phyloP scores from a whole-genome alignment of 1,139 yeast genomes.

The Candida sp. region DNA sequence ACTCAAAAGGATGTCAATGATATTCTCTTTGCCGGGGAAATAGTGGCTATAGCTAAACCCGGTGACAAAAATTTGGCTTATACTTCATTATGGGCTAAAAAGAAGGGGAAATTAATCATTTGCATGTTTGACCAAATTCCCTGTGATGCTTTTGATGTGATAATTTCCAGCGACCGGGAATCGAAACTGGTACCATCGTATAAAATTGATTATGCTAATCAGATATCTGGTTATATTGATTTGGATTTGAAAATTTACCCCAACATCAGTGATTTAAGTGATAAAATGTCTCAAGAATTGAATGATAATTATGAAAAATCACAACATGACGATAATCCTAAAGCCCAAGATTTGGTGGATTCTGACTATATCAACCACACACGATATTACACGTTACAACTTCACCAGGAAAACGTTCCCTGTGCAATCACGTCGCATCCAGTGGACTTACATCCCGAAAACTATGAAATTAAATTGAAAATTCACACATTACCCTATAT shows the following conservation, averaged over 20 bases:
- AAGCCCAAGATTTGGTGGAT: slow-evolving; percentile 27
- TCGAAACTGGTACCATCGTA: slow-evolving; percentile 10
- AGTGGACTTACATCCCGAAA: slow-evolving; percentile 38
- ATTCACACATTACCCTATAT: slow-evolving; percentile 80
- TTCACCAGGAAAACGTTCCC: slow-evolving; percentile 49
- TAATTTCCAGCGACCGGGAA: slow-evolving; percentile 34
- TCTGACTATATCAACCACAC: slow-evolving; percentile 50
- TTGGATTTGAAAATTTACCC: neutral
- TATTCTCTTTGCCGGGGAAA: slow-evolving; percentile 51
- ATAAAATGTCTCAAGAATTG: slow-evolving; percentile 25
- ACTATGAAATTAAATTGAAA: slow-evolving; percentile 48
- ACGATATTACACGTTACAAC: slow-evolving; percentile 60
- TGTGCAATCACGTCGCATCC: slow-evolving; percentile 69
- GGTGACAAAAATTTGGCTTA: slow-evolving; percentile 56
- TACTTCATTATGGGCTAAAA: slow-evolving; percentile 89
- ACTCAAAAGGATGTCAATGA: slow-evolving; percentile 14
- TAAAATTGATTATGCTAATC: slow-evolving; percentile 31
- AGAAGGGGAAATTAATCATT: slow-evolving; percentile 64
- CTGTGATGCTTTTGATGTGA: slow-evolving; percentile 71
- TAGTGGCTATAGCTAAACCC: slow-evolving; percentile 52
- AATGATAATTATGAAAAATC: slow-evolving; percentile 7
- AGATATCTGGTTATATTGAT: slow-evolving; percentile 38
- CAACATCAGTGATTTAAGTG: slow-evolving; percentile 25
- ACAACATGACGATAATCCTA: slow-evolving; percentile 10
- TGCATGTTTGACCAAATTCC: slow-evolving; percentile 89